Percentiles rank a stretch among this genome's conserved stretches.
phyloP scores from a whole-genome alignment of 495 filamentous ascomycete genomes.

The Cudoniella acicularis region DNA sequence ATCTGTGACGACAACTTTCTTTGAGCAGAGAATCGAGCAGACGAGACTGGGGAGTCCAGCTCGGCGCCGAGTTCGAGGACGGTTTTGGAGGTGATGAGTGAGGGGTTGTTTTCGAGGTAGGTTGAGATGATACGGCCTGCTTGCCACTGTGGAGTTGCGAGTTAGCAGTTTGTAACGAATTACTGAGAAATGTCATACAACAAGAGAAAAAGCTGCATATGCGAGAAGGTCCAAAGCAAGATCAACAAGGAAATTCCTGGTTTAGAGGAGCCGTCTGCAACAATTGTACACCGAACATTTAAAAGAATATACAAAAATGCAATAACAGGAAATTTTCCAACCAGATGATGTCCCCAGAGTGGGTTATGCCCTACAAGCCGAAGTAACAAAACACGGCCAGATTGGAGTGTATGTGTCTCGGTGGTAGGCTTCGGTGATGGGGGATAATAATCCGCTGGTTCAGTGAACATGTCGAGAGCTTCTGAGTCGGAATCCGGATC shows the following conservation, averaged over 20 bases:
- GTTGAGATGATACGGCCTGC: conserved; percentile 68
- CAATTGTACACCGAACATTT: no score
- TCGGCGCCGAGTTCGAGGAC: conserved; percentile 87
- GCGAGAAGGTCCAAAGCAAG: no score
- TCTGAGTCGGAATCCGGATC: conserved; percentile 15
- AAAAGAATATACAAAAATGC: background rate
- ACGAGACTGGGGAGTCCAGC: conserved; percentile 82
- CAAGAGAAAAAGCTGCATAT: no score
- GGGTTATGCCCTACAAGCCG: conserved; percentile 87
- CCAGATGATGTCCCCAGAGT: conserved; percentile 81
- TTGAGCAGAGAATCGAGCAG: conserved; percentile 65
- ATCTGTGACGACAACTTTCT: conserved; percentile 74
- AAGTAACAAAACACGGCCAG: conserved; percentile 62
- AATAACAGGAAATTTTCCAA: background rate
- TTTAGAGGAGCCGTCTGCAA: no score
- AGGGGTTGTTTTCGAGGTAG: conserved; percentile 67
- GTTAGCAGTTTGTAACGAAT: background rate
- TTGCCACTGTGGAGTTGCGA: conserved; percentile 62
- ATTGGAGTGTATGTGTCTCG: conserved; percentile 63
- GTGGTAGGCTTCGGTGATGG: conserved; percentile 66
- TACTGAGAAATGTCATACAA: background rate
- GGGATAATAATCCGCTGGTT: conserved; percentile 73
- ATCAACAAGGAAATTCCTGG: no score
- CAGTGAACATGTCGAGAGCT: conserved; percentile 59
- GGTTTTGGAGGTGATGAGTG: conserved; percentile 54